Base-by-base conservation (phyloP, 495 filamentous ascomycete genomes). In the Pyrenula aspistea region DNA sequence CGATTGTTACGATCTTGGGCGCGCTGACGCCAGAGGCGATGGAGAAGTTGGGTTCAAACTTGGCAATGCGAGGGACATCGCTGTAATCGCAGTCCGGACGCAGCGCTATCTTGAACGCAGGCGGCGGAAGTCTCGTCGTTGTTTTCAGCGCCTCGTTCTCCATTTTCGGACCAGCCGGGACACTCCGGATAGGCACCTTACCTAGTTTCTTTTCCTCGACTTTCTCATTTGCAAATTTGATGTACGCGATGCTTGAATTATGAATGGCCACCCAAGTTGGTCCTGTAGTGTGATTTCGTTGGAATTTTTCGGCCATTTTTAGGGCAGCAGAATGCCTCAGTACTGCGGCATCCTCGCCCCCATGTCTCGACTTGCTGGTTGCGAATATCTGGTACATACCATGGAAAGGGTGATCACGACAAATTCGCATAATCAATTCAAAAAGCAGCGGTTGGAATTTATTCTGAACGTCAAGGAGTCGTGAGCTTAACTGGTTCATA, bases 351-450 rank as follows among this genome's bases (percentile, higher is more conserved):
- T 85, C 79, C 56, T 96, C 92, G 61, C 86, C 82, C 25, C 80
- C 72, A 53, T 76, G 77, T 61, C 77, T 81, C 19, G 79, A 82
- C 62, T 80, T 89, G 56, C 77, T 83, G 31, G 85, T 83, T 8
- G 90, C 84, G 71, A 89, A 94, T 21, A 99, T 89, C 55, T 96
- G 91, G 65, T 96, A 92, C 83, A 96, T 91, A 48, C 88, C 88
- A 63, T 99, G 93, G 68, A 90, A 94, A 1, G 93, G 93, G 67
- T 99, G 93, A 23, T 99, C 90, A 10, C 75, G 73, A 64, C 91
- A 96, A 55, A 97, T 93, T 11, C 84, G 77, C 58, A 83, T 78
- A 12, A 96, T 82, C 36, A 97, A 70, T 1, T 76, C 68, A 20
- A 75, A 81, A 15, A 99, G 78, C 2, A 91, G 72, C 19, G 67